Base-by-base conservation (phyloP, 176 grass and related monocot genomes). In the Oryza officinalis region DNA sequence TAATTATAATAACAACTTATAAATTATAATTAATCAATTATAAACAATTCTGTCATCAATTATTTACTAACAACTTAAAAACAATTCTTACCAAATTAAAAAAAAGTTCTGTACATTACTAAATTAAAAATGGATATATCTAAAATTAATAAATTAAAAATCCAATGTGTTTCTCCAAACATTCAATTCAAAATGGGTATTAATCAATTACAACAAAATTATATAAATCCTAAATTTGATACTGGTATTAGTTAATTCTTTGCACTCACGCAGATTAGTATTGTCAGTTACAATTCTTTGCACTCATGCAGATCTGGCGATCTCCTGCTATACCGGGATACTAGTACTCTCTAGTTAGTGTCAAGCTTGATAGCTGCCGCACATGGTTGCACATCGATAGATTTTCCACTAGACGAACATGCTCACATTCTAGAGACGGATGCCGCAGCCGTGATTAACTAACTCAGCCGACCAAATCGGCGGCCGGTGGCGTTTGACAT, bases 381-480 rank as follows among this genome's bases (percentile, higher is more conserved):
- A 81, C 50, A 81, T 81, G 82, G 15, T 27, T 49, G n/a, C 18
- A 23, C 37, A 15, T 46, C 22, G n/a, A 31, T 76, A 64, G 76
- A 81, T 85, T 80, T 89, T 67, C 65, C 27, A 20, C 2, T 1
- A 38, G 4, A 61, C 25, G n/a, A 80, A 80, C 61, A 44, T 80
- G 86, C 59, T 76, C 63, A 7, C 12, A 27, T 20, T 82, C 18
- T 54, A 76, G 0, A 17, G 8, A 38, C 38, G 20, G 65, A 79
- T 84, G 74, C 81, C 27, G 1, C 20, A 57, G 43, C 59, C 67
- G 40, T 50, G 61, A 14, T 67, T 57, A 57, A 57, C 52, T 20
- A 41, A 76, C 61, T 67, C 79, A 60, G 71, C 77, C 87, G 82
- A 76, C 82, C 87, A 89, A 65, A 83, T 70, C 17, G 41, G 50